Base-by-base conservation (phyloP, 2,329 filamentous ascomycete genomes). In the Xylariaceae sp. region DNA sequence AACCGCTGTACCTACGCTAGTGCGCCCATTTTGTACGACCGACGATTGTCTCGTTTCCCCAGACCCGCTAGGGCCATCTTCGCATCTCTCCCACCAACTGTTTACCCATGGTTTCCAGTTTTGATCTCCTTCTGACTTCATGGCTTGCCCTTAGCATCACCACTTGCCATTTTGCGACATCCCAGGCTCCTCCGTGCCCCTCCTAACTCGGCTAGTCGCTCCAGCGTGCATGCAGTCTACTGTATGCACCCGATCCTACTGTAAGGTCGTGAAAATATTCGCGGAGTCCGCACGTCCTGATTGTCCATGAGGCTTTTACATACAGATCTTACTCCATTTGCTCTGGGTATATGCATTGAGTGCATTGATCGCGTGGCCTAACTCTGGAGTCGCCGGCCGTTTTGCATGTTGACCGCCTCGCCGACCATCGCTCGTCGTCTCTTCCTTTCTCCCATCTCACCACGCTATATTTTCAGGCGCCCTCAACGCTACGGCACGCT, bases 331-430 rank as follows among this genome's bases (percentile, higher is more conserved):
- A 23, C 52, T 56, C 39, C 52, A 54, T 18, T 55, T 47, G 51
- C 53, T 51, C 56, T 58, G 54, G 62, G 53, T 59, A 61, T 64
- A 59, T 64, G 63, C 63, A 65, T 65, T 62, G 59, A 63, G 56
- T 64, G 61, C 63, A 65, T 63, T 63, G 61, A 65, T 60, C 53
- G 55, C 53, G 61, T 64, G 63, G 63, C 57, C 58, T 57, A 11
- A 53, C 18, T 57, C 54, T 59, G 55, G 57, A 58, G 55, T 57
- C 60, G 50, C 56, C 9, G 13, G 58, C 56, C 56, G 56, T 64
- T 60, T 64, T 55, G 58, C 47, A 63, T 68, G 69, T 69, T 72
- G 69, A 73, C 70, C 71, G 71, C 71, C 66, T 70, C 64, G 55
- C 64, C 62, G 58, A 68, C 65, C 59, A 67, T 60, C 57, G 62